Conservation (phyloP, 78 protist species). For the Pelomyxa schiedti region DNA sequence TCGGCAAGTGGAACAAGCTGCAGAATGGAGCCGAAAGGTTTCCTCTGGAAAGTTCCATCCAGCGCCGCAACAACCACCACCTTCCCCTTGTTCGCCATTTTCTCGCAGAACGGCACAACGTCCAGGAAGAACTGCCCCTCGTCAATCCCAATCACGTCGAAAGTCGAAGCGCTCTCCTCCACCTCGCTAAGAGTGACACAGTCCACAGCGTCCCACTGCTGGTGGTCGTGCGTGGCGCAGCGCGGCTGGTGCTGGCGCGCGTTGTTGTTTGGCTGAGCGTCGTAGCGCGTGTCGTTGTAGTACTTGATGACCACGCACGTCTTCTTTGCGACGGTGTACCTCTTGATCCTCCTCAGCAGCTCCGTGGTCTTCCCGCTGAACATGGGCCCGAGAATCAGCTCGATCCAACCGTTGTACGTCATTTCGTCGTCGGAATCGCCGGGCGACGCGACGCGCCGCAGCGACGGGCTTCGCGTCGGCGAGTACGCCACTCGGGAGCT, state of each 20-base stretch:
- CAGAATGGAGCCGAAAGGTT: slow-evolving; percentile 51
- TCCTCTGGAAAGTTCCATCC: slow-evolving; percentile 71
- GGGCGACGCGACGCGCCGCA: too few species aligned
- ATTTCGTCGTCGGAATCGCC: too few species aligned
- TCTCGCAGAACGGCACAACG: slow-evolving; percentile 59
- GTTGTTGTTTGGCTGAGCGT: neutral
- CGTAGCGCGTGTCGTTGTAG: slow-evolving; percentile 4
- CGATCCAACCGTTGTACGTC: slow-evolving; percentile 68
- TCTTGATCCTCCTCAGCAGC: slow-evolving; percentile 57
- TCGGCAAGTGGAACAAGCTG: slow-evolving; percentile 69
- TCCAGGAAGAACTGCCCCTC: slow-evolving; percentile 91
- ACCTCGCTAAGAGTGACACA: slow-evolving; percentile 29
- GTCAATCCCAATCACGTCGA: slow-evolving; percentile 79
- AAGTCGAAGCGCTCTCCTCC: slow-evolving; percentile 5
- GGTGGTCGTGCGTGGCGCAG: neutral
- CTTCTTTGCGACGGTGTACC: slow-evolving; percentile 53
- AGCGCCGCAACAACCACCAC: slow-evolving; percentile 78
- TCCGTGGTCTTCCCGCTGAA: slow-evolving; percentile 81
- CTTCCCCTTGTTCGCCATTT: slow-evolving; percentile 68
- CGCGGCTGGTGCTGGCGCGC: too few species aligned
- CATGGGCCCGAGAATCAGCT: slow-evolving; percentile 85
- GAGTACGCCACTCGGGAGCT: too few species aligned
- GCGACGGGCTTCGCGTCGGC: too few species aligned
- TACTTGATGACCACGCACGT: slow-evolving; percentile 52
- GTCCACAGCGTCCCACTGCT: slow-evolving; percentile 31